phyloP scores from a whole-genome alignment of 768 basidiomycete species.

The Tricholoma hemisulphureum region DNA sequence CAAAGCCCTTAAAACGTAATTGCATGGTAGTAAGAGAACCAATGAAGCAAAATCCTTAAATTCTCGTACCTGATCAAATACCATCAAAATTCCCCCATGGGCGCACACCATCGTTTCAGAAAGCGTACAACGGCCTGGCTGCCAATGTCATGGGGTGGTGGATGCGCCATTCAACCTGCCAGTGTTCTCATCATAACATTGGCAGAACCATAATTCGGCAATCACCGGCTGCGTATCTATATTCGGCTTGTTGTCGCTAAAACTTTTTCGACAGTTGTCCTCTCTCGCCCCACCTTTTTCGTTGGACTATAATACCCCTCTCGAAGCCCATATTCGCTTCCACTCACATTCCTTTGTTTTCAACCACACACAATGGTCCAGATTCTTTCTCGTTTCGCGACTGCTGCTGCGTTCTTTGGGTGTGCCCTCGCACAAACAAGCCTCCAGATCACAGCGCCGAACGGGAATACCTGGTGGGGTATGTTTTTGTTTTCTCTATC shows the following conservation, averaged over 20 bases:
- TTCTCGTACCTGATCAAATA: neutral
- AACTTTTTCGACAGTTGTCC: neutral
- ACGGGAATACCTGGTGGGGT: slow-evolving; percentile 61
- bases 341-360: neutral
- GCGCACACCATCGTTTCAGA: neutral
- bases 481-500: slow-evolving; percentile 20
- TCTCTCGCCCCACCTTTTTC: neutral
- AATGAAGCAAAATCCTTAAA: neutral
- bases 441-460: slow-evolving; percentile 46
- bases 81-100: neutral
- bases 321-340: neutral
- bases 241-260: neutral
- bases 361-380: neutral
- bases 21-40: neutral
- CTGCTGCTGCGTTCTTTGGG: slow-evolving; percentile 37
- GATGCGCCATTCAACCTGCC: neutral
- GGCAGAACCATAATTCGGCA: too few species aligned
- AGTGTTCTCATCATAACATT: neutral
- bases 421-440: slow-evolving; percentile 35
- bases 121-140: neutral
- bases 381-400: slow-evolving; percentile 27
- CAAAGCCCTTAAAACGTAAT: neutral
- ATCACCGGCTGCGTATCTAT: neutral
- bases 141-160: too few species aligned
- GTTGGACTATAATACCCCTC: neutral